A percentile compares a stretch with the other conserved stretches of the same genome.
Conservation (phyloP, 371 early-diverging fungal genomes). For the Gilbertella persicaria region DNA sequence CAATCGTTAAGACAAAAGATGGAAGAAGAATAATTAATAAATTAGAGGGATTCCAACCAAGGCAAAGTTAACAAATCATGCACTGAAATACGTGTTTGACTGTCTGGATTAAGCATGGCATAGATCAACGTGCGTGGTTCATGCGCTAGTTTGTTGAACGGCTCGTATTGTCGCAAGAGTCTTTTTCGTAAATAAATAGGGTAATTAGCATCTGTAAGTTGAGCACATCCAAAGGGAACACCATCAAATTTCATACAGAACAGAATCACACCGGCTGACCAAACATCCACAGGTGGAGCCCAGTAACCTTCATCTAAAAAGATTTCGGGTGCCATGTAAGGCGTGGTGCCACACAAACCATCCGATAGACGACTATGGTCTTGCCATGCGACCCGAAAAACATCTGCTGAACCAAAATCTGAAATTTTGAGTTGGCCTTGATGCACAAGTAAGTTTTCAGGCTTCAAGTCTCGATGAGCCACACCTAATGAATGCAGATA, state of each 20-base stretch:
- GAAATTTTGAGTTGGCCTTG: slow-evolving; percentile 66
- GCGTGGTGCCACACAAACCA: slow-evolving; percentile 81
- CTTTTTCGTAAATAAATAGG: slow-evolving; percentile 56
- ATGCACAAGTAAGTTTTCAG: slow-evolving; percentile 60
- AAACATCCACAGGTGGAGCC: slow-evolving; percentile 76
- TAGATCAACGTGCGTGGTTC: slow-evolving; percentile 64
- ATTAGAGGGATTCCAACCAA: slow-evolving; percentile 60
- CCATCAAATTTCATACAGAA: slow-evolving; percentile 78
- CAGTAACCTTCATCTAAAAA: slow-evolving; percentile 61
- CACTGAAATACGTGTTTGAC: slow-evolving; percentile 62
- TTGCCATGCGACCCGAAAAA: slow-evolving; percentile 84
- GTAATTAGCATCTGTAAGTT: slow-evolving; percentile 65
- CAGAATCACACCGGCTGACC: slow-evolving; percentile 82
- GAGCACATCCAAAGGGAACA: slow-evolving; percentile 59
- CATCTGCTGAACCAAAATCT: slow-evolving; percentile 93
- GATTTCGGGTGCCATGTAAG: slow-evolving; percentile 89
- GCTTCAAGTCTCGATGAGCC: slow-evolving; percentile 81
- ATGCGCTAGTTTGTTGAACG: slow-evolving; percentile 57
- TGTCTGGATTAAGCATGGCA: slow-evolving; percentile 80
- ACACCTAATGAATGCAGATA: slow-evolving; percentile 74
- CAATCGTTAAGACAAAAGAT: slow-evolving; percentile 26
- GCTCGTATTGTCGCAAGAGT: slow-evolving; percentile 48
- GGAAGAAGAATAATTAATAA: slow-evolving; percentile 23
- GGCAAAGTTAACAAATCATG: slow-evolving; percentile 56
- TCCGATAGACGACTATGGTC: slow-evolving; percentile 61